phyloP scores from a whole-genome alignment of 1,284 basidiomycete species.

The Quambalaria eucalypti region DNA sequence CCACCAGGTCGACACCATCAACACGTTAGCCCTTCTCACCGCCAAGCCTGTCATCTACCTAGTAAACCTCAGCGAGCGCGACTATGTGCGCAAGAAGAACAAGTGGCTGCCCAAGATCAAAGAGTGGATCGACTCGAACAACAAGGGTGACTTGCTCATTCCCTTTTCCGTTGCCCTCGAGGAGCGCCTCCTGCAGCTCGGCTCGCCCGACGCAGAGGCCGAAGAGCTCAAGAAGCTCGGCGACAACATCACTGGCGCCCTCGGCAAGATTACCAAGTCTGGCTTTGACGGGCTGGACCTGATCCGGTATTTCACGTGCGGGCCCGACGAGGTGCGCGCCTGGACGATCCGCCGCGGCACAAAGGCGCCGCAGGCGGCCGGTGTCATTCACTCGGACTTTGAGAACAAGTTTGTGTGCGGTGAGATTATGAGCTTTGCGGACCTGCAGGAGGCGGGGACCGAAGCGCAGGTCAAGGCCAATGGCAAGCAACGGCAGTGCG shows the following conservation, averaged over 20 bases:
- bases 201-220: conserved; percentile 30
- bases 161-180: conserved; percentile 96
- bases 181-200: conserved; percentile 64
- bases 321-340: conserved; percentile 85
- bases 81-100: conserved; percentile 96
- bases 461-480: conserved; percentile 88
- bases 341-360: conserved; percentile 93
- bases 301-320: conserved; percentile 68
- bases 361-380: conserved; percentile 92
- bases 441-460: conserved; percentile 82
- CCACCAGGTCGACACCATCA: conserved; percentile 87
- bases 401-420: conserved; percentile 99
- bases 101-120: conserved; percentile 99
- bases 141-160: conserved; percentile 89
- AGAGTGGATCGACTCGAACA: conserved; percentile 94
- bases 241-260: conserved; percentile 35
- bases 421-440: conserved; percentile 89
- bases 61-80: conserved; percentile 90
- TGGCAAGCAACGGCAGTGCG: conserved; percentile 90
- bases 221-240: conserved; percentile 39
- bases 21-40: conserved; percentile 79
- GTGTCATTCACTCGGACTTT: conserved; percentile 92
- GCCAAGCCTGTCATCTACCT: conserved; percentile 98
- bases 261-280: conserved; percentile 44
- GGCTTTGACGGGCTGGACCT: conserved; percentile 44